Conservation (phyloP, 129 eudicot species). For the sunflower (Helianthus annuus) region DNA sequence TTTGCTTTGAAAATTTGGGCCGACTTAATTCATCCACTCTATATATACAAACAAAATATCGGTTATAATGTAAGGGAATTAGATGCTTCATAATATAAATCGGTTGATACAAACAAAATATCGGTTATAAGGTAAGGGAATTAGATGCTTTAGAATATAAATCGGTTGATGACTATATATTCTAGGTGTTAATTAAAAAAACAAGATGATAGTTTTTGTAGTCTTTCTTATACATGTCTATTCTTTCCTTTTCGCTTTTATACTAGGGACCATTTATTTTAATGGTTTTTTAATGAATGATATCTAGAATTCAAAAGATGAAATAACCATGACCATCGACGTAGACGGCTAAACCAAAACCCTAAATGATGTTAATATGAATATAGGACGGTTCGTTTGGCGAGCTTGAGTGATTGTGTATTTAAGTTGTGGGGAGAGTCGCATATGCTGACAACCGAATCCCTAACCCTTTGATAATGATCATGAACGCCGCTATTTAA, state of each 20-base stretch:
- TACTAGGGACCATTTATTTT: neutral
- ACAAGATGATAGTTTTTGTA: neutral
- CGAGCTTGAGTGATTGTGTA: no score
- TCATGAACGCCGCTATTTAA: no score
- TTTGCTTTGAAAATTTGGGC: neutral
- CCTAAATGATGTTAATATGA: neutral
- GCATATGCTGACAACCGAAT: no score
- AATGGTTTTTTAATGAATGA: neutral
- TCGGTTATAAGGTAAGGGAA: conserved; percentile 23
- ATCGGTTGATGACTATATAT: neutral
- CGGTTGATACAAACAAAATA: conserved; percentile 23
- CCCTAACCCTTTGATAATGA: no score
- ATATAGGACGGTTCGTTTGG: no score
- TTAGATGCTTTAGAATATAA: conserved; percentile 1
- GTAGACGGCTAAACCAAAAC: neutral
- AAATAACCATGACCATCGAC: neutral
- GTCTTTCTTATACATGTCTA: neutral
- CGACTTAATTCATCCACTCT: conserved; percentile 22
- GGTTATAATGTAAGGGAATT: conserved; percentile 17
- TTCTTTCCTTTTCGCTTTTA: neutral
- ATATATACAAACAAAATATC: conserved; percentile 27
- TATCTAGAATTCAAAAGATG: no score
- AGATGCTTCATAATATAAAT: neutral
- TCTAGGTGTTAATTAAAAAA: neutral
- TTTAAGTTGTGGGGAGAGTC: no score